phyloP scores from a whole-genome alignment of 805 yeast genomes.

The Candida easanensis region DNA sequence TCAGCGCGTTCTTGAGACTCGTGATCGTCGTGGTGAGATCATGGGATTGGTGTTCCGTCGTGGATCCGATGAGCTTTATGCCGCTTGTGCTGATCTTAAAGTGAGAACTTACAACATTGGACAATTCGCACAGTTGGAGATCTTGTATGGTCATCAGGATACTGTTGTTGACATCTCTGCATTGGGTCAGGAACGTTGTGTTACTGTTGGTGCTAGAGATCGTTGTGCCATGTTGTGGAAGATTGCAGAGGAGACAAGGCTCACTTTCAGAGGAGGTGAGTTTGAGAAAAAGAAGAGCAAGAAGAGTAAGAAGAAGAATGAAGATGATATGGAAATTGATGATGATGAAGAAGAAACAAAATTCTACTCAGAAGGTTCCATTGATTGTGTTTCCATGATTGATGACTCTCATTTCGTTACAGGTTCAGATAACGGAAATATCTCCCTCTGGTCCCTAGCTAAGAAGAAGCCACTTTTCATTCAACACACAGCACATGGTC shows the following conservation, averaged over 20 bases:
- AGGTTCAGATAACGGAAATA: slow-evolving; percentile 91
- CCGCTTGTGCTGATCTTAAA: slow-evolving; percentile 88
- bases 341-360: slow-evolving; percentile 33
- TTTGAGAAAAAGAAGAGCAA: slow-evolving; percentile 35
- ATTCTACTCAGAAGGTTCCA: slow-evolving; percentile 75
- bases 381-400: slow-evolving; percentile 85
- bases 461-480: slow-evolving; percentile 84
- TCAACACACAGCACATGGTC: slow-evolving; percentile 75
- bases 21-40: slow-evolving; percentile 67
- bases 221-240: slow-evolving; percentile 96
- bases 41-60: slow-evolving; percentile 75
- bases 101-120: slow-evolving; percentile 83
- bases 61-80: slow-evolving; percentile 80
- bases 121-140: slow-evolving; percentile 86
- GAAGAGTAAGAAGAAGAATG: slow-evolving; percentile 30
- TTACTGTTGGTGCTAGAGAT: slow-evolving; percentile 93
- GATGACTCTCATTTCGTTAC: slow-evolving; percentile 93
- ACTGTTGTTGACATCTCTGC: slow-evolving; percentile 79
- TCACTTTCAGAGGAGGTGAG: slow-evolving; percentile 92
- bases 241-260: slow-evolving; percentile 89
- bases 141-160: slow-evolving; percentile 94
- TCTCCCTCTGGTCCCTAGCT: slow-evolving; percentile 85
- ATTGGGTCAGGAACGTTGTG: slow-evolving; percentile 83
- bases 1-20: slow-evolving; percentile 73
- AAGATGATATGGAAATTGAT: slow-evolving; percentile 30